Conservation (phyloP, 768 basidiomycete genomes). For the Melanogaster broomeanus region DNA sequence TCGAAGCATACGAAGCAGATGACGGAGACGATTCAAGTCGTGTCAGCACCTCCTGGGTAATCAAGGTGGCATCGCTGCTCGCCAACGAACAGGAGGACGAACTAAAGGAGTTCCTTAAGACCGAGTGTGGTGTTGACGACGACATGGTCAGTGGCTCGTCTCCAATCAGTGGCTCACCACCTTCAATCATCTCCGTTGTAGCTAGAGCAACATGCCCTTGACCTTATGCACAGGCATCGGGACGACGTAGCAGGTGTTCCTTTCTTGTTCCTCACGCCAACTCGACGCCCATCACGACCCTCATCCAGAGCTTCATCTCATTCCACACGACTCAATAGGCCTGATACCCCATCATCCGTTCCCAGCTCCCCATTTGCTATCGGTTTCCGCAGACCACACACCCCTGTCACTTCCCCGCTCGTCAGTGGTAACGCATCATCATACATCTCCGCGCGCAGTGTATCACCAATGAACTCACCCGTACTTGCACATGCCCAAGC, state of each 20-base stretch:
- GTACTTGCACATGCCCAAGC: slow-evolving; percentile 57
- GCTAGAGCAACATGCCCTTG: slow-evolving; percentile 88
- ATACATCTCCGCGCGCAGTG: slow-evolving; percentile 56
- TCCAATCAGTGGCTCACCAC: slow-evolving; percentile 9
- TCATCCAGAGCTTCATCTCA: slow-evolving; percentile 78
- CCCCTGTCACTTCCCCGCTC: slow-evolving; percentile 75
- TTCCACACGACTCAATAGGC: slow-evolving; percentile 66
- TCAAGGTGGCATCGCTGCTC: slow-evolving; percentile 68
- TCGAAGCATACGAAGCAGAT: slow-evolving; percentile 58
- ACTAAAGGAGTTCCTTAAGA: slow-evolving; percentile 74
- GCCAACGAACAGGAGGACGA: slow-evolving; percentile 86
- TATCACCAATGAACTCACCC: slow-evolving; percentile 66
- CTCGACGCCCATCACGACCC: slow-evolving; percentile 76
- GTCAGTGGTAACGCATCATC: slow-evolving; percentile 56
- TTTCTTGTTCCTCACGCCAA: slow-evolving; percentile 80
- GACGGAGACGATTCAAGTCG: slow-evolving; percentile 54
- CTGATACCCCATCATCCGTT: slow-evolving; percentile 75
- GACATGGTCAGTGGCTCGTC: slow-evolving; percentile 53
- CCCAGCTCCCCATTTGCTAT: slow-evolving; percentile 77
- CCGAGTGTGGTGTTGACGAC: slow-evolving; percentile 67
- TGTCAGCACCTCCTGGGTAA: slow-evolving; percentile 66
- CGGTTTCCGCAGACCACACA: slow-evolving; percentile 78
- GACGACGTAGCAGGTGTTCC: slow-evolving; percentile 85
- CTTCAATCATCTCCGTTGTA: slow-evolving; percentile 33
- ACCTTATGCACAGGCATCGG: slow-evolving; percentile 93